These are phyloP conservation scores for Entomortierella chlamydospora DNA, from an alignment of 192 early-diverging fungal species.

Conservation along the genomic window DNA sequence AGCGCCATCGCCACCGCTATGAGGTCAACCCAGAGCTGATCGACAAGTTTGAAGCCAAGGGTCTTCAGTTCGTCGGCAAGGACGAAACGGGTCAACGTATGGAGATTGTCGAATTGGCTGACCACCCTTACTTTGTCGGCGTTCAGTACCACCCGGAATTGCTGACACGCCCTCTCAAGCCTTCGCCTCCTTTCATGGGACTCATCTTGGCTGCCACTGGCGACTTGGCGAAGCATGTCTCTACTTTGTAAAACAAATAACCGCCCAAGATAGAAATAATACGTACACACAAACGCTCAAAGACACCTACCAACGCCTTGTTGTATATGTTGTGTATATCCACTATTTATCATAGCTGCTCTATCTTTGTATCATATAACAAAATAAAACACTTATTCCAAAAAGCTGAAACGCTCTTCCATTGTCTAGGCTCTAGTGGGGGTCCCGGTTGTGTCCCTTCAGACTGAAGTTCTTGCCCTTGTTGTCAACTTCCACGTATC, in stretches of 20 bases:
- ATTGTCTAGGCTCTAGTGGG: too few species aligned
- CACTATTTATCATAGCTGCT: too few species aligned
- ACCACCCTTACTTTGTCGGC: constrained; percentile 96
- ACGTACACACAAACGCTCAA: too few species aligned
- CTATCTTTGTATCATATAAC: too few species aligned
- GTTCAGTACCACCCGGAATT: constrained; percentile 98
- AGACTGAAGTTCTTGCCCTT: too few species aligned
- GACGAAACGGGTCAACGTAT: constrained; percentile 97
- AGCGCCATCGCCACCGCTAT: constrained; percentile 96
- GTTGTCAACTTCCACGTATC: too few species aligned
- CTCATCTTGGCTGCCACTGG: constrained; percentile 89
- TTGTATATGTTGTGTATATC: too few species aligned
- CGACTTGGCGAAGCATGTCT: constrained; percentile 31
- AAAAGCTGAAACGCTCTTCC: too few species aligned
- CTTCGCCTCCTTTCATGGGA: constrained; percentile 92
- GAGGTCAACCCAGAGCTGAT: constrained; percentile 95
- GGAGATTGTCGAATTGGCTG: constrained; percentile 90
- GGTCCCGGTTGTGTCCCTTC: too few species aligned
- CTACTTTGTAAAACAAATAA: constrained; percentile 18
- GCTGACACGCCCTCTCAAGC: constrained; percentile 91
- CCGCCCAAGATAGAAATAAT: too few species aligned
- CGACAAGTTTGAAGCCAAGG: constrained; percentile 77
- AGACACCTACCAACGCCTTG: too few species aligned
- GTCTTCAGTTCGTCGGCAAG: constrained; percentile 88
- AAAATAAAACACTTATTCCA: too few species aligned